Evolutionary conservation across 2,329 filamentous ascomycete genomes (phyloP), one percentile per base, ranked within the genome.

Genomic region (Cryphonectria carpinicola): DNA sequence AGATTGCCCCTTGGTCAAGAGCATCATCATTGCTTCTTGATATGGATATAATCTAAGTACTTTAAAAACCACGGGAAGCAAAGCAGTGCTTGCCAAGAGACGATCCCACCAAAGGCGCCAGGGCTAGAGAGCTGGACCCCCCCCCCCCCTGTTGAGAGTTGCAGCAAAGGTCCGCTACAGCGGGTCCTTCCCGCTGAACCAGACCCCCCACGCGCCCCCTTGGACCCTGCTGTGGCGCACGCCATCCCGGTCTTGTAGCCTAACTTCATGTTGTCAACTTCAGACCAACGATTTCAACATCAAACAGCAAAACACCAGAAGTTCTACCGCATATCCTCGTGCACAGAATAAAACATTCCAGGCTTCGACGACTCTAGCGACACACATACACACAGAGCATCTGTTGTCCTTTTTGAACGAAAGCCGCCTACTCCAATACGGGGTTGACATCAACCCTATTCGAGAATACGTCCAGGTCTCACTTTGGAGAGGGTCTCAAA

Each of bases 161-260:
- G 39, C 39, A 64, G 61, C 19, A 4, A 4, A 46, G 46, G 19
- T n/a, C 61, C 61, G 39, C 25, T 46, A 10, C 10, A 43, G 61
- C n/a, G 37, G 61, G 39, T 64, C 61, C 10, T 32, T 46, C 61
- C 61, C 39, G 61, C 61, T 64, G 61, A n/a, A 32, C 17, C 35
- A 19, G 10, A n/a, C 32, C 60, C 60, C 28, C 28, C 28, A 28
- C 28, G 28, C 28, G 28, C 28, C 28, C 28, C 28, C 28, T 28
- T 37, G 39, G 25, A n/a, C 37, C 61, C 35, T 64, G 41, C 62
- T 52, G 62, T 52, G 62, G 62, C 62, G 43, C 41, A 65, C 43
- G 39, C 32, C 25, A 52, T 28, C 39, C 39, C 62, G 41, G 62
- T 46, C 32, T 14, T n/a, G 37, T 39, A 64, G 62, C 37, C 37